Base-by-base conservation (phyloP, 176 grass and related monocot genomes). In the Poa pratensis region DNA sequence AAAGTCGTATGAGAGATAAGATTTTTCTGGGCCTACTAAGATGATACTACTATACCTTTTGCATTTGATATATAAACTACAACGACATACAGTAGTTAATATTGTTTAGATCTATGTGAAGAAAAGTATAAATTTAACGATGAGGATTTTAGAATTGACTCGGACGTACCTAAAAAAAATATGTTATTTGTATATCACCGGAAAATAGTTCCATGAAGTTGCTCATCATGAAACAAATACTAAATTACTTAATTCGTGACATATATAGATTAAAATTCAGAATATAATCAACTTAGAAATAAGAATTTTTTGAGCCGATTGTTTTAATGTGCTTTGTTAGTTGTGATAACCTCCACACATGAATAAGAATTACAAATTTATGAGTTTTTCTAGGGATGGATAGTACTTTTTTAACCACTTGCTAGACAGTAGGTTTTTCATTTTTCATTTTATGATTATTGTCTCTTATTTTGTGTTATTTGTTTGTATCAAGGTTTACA, bases 401-500 rank as follows among this genome's bases (percentile, higher is more conserved):
- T 61, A 61, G 3, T 48, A 12, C 7, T 43, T 58, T 61, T n/a
- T 61, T 61, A 26, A 4, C 9, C n/a, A 3, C 10, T 26, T 24
- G 22, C 1, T 26, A 5, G 11, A 12, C 12, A 26, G 4, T 61
- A 26, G 1, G 22, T 13, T 61, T 12, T n/a, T 61, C 58, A 26
- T 61, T 62, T 62, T 62, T 42, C 23, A 3, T 23, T 3, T 87
- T n/a, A 74, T 40, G 11, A 4, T 20, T 64, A 1, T 51, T 19
- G 18, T 63, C 49, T 32, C 4, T 81, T 49, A 75, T 34, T 55
- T 34, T 45, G 23, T 52, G 12, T 16, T 84, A 42, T 55, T 83
- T 34, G 1, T 55, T 19, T 23, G 39, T 70, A 37, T 83, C n/a
- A 73, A 88, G 81, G 54, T 88, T 46, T 79, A 19, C 66, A 79